phyloP scores from a whole-genome alignment of 2,329 filamentous ascomycete species.

The Neopestalotiopsis sp. region DNA sequence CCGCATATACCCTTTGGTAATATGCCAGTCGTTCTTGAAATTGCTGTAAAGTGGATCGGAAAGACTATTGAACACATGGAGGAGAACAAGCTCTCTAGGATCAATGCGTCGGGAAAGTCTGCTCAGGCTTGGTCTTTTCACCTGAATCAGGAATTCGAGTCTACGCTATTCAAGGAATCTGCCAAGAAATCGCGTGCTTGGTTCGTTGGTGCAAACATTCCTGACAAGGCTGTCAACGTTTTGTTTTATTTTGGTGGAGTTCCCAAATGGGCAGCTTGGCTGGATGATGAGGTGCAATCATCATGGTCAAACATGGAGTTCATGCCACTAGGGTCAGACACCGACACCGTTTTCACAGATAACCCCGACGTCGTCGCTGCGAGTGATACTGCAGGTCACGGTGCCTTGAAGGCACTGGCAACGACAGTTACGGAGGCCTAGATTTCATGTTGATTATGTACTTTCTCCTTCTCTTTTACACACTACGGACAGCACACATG shows the following conservation, averaged over 20 bases:
- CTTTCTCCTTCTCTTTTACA: neutral
- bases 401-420: neutral
- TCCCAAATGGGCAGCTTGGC: neutral
- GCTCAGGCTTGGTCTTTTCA: neutral
- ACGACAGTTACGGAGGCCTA: neutral
- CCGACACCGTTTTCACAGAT: neutral
- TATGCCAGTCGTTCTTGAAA: conserved; percentile 2
- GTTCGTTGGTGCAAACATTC: conserved; percentile 6
- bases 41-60: neutral
- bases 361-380: neutral
- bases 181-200: neutral
- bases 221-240: neutral
- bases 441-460: too few relatives aligned
- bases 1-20: conserved; percentile 5
- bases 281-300: neutral
- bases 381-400: neutral
- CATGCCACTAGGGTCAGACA: neutral
- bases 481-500: neutral
- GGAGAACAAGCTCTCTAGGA: neutral
- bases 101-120: neutral
- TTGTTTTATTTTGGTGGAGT: conserved; percentile 10
- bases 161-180: neutral
- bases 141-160: neutral
- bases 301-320: conserved; percentile 5
- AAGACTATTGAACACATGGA: conserved; percentile 7